phyloP scores from a whole-genome alignment of 768 basidiomycete species.

The Aureoboletus auriporus region DNA sequence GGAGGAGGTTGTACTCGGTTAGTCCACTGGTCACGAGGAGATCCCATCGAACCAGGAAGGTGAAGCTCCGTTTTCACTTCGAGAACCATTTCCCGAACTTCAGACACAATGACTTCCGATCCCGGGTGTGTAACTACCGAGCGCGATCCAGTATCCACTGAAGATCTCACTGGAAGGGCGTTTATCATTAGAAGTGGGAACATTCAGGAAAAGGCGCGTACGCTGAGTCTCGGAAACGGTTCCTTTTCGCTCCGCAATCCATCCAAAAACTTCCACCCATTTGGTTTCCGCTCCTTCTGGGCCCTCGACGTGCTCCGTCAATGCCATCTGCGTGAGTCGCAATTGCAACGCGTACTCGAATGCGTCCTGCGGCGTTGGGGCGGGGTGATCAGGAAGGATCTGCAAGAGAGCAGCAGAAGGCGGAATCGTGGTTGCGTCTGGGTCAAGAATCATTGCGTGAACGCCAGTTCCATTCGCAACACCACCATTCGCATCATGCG shows the following conservation, averaged over 20 bases:
- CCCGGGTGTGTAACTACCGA: constrained; percentile 21
- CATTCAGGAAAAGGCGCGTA: constrained; percentile 9
- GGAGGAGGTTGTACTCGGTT: constrained; percentile 21
- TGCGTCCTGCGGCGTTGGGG: constrained; percentile 48
- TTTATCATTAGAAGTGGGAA: not conserved
- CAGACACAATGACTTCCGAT: constrained; percentile 12
- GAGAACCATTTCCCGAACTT: constrained; percentile 7
- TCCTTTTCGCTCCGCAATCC: constrained; percentile 67
- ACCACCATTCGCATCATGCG: not conserved
- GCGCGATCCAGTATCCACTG: constrained; percentile 26
- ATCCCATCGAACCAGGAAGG: constrained; percentile 1
- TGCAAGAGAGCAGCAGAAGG: constrained; percentile 40
- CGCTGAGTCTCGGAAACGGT: constrained; percentile 23
- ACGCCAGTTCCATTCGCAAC: constrained; percentile 3
- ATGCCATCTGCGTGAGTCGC: constrained; percentile 77
- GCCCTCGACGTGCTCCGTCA: constrained; percentile 82
- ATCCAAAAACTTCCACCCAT: constrained; percentile 83
- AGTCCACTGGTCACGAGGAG: not conserved
- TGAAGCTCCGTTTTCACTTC: constrained; percentile 11
- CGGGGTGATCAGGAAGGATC: constrained; percentile 44
- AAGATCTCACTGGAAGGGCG: constrained; percentile 24
- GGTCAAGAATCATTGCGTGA: constrained; percentile 28
- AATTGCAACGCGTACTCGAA: constrained; percentile 83
- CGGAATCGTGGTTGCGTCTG: constrained; percentile 32
- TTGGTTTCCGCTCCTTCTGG: constrained; percentile 75